Base-by-base conservation (phyloP, 257 asterid genomes). In the Plantago ovata region DNA sequence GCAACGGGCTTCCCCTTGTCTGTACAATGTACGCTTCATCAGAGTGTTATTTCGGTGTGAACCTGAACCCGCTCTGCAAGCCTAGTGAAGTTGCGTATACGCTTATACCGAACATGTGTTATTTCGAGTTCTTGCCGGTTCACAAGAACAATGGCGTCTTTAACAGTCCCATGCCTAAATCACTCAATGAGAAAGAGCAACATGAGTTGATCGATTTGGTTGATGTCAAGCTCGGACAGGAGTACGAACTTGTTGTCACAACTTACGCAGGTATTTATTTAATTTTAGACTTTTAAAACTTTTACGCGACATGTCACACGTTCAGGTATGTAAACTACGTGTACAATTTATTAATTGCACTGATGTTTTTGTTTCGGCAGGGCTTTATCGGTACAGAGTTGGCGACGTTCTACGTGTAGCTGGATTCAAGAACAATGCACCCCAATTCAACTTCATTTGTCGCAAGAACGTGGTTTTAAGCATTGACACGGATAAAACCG, bases 1-100 rank as follows among this genome's bases (percentile, higher is more conserved):
- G 96, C 80, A 77, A 79, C 50, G 81, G 81, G n/a, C 72, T 90
- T 2, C 98, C 98, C 10, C 85, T 87, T 22, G 98, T 87, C 0
- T 84, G 97, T 62, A 84, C 97, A 10, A 90, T 86, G 97, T 90
- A 90, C 46, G 97, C 97, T 21, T 89, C 97, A 0, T 89, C 97
- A 0, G 97, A 89, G 72, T 89, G 97, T 23, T 89, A 84, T n/a
- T 90, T 90, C 19, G 98, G 95, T 3, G 86, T 90, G 20, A 91
- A 91, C n/a, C 78, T 91, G 2, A 75, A 91, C 55, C 98, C 98
- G 0, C 82, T 90, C 19, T 79, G 96, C 55, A 79, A 76, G 55
- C 98, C 98, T 0, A 73, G 81, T 45, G 89, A 87, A 0, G 98
- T 90, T 7, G 67, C 94, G 1, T 90, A 90, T 62, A 90, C 98